Base-by-base conservation (phyloP, 2,329 filamentous ascomycete genomes). In the Aspergillus flavus region DNA sequence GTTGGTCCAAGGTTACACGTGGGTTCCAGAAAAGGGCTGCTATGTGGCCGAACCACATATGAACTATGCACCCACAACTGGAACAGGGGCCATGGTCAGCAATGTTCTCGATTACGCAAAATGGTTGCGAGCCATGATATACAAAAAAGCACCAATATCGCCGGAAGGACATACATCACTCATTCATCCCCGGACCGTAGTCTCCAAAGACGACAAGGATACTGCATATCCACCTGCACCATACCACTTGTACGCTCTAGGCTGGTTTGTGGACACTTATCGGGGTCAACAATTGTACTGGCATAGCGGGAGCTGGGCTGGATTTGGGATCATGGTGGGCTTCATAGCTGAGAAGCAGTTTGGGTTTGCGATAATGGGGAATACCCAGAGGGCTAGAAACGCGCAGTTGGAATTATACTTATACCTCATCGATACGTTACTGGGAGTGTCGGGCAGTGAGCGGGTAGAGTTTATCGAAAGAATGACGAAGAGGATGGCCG, bases 91-190 rank as follows among this genome's bases (percentile, higher is more conserved):
- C 0, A 71, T 72, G 12, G 69, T 72, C n/a, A 71, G 67, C 62
- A 72, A 54, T 34, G 71, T 73, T 10, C 64, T 72, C 1, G 71
- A 73, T 32, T 73, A 73, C 39, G 66, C 70, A 0, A 63, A 69
- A 28, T 73, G 70, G 70, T 32, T 72, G 7, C 66, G 68, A 16
- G 63, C 69, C 6, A 50, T 70, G 65, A 66, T 72, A 2, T 63
- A 70, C 19, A 61, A 61, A 39, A 58, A 60, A 11, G 63, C 59
- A 0, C 69, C 69, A 4, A 50, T 72, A 11, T 66, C 63, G 3
- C 16, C 32, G 2, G 59, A 67, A 10, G 68, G 63, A 3, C 64
- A 71, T n/a, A 63, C 63, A 5, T 63, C 66, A 2, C 26, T 71
- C 2, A 34, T 64, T 4, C 55, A 61, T 16, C 69, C 68, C 1